These are phyloP conservation scores for Yamadazyma conglobata DNA, from an alignment of 1,139 yeast genomes.

Conservation along the genomic window DNA sequence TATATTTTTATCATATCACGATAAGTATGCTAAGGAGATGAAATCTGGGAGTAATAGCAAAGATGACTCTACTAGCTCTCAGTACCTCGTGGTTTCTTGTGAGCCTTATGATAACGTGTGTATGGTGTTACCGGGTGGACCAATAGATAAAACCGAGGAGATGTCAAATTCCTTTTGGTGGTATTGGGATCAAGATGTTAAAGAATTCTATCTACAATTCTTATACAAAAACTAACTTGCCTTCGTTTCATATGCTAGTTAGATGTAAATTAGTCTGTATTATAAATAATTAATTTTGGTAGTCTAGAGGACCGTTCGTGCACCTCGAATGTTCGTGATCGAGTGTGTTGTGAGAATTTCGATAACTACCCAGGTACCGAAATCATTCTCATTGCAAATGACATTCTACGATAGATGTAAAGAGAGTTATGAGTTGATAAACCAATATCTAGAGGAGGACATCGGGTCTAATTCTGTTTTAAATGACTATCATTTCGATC, in stretches of 20 bases:
- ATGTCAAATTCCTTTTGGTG: constrained; percentile 57
- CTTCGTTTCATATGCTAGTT: too few relatives aligned
- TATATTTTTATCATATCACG: constrained; percentile 22
- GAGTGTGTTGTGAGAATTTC: too few relatives aligned
- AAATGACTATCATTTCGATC: constrained; percentile 20
- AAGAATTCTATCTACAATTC: constrained; percentile 67
- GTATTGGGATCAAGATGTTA: constrained; percentile 65
- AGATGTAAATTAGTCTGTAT: too few relatives aligned
- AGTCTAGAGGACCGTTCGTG: too few relatives aligned
- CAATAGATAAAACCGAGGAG: constrained; percentile 41
- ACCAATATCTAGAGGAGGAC: constrained; percentile 28
- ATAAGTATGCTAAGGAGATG: constrained; percentile 21
- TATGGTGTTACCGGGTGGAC: constrained; percentile 61
- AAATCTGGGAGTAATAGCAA: constrained; percentile 17
- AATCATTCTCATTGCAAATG: too few relatives aligned
- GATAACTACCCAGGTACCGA: too few relatives aligned
- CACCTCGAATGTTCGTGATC: too few relatives aligned
- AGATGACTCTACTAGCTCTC: constrained; percentile 21
- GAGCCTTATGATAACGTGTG: constrained; percentile 83
- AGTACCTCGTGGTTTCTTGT: constrained; percentile 71
- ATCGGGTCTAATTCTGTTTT: constrained; percentile 19
- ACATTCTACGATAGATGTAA: constrained; percentile 25
- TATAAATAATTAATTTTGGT: too few relatives aligned
- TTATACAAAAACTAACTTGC: constrained; percentile 42
- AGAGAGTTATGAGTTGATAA: constrained; percentile 32